Base-by-base conservation (phyloP, 164 flowering plant species). In the Cinnamomum micranthum region DNA sequence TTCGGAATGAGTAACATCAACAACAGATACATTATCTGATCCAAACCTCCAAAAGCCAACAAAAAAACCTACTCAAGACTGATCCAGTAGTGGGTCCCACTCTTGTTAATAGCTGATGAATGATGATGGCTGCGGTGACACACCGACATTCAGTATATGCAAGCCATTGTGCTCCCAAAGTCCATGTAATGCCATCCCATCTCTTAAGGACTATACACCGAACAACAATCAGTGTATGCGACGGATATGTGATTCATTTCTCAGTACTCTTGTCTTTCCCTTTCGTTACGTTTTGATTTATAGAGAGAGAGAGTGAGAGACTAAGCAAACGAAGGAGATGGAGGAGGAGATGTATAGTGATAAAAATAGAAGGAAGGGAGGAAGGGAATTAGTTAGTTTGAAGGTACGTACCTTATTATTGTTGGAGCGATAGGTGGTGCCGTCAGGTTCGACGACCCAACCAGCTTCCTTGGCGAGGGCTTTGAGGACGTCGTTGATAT, bases 401-500 rank as follows among this genome's bases (percentile, higher is more conserved):
- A 52, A 52, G 19, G 4, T 17, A 52, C 59, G 19, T 17, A 52
- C 59, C 59, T 52, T 52, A 17, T 52, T 5, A 1, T 4, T 4
- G 60, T 70, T 47, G 28, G 69, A 64, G 22, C 89, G 88, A 77
- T 85, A 87, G 75, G 92, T 86, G 75, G 89, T 86, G 74, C 92
- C 91, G 76, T 89, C 91, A 12, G 84, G 76, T 19, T 85, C 86
- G 72, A 89, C 84, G 24, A 82, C 62, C 88, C 88, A 89, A 22
- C 90, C 89, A 60, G 90, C 89, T 65, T 87, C 91, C 1, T 58
- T 41, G 47, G 86, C 87, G 50, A 87, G 88, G 19, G 81, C 79
- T 3, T 83, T 81, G 69, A 89, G 86, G 74, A 89, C 92, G 65
- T 89, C 87, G 69, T 87, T 87, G 83, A 83, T 89, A 76, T 87